Evolutionary conservation across 1,139 yeast species (phyloP), one percentile per base, ranked within the genome.

Genomic region (Zygoascus meyerae): DNA sequence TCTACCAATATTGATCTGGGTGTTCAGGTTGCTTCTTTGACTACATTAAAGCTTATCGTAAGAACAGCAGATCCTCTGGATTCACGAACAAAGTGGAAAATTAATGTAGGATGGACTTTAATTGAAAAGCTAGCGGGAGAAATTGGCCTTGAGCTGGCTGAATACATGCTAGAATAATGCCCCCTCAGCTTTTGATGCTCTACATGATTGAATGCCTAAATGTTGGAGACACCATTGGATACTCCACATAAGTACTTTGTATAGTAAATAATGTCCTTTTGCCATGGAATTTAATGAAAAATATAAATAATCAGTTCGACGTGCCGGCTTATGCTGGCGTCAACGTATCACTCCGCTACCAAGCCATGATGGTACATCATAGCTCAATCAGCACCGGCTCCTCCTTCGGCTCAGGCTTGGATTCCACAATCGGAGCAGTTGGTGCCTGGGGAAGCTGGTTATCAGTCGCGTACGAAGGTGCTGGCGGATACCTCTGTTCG

Each of bases 11-110:
- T 73, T 8, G 84, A 79, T 52, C 60, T 80, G 34, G 74, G 75
- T 51, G 69, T 74, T 39, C 86, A 81, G 60, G 68, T 83, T 41
- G 82, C 87, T 0, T 78, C 85, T 0, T 63, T 83, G 45, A 69
- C 74, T 10, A 71, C 81, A 1, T 69, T 81, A 55, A 81, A 81
- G 26, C 64, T 81, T 46, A 58, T 83, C 15, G 60, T 68, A 15
- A 70, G 80, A 51, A 72, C 70, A 0, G 71, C 72, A 12, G 87
- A 83, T 59, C 74, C 78, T 15, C 67, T 83, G 37, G 83, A 77
- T 48, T 74, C 85, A 5, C 73, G 77, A 53, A 75, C 83, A 1
- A 68, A 80, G 49, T 82, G 89, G 87, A 78, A 73, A 55, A 74
- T 81, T 52, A 81, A 79, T 55, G 73, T 79, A 12, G 68, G 73